Conservation (phyloP, 805 yeast genomes). For the Sugiyamaella valdiviana region DNA sequence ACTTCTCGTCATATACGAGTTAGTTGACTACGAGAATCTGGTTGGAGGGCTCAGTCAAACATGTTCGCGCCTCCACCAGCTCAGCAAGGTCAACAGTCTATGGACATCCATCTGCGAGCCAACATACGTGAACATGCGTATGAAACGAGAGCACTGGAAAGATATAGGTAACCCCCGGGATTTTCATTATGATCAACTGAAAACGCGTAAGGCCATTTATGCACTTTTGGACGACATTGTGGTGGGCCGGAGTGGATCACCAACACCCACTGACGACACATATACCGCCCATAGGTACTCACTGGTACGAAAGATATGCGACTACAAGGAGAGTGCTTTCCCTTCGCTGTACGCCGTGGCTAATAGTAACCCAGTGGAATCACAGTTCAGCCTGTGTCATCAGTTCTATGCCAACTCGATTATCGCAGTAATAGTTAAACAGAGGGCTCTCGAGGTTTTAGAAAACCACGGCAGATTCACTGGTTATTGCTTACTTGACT, state of each 20-base stretch:
- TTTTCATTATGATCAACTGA: background rate
- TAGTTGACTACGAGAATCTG: slow-evolving; percentile 18
- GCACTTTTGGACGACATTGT: background rate
- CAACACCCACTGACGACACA: background rate
- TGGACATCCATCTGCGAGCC: slow-evolving; percentile 17
- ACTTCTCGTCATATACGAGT: slow-evolving; percentile 15
- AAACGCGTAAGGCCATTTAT: background rate
- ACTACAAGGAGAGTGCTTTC: background rate
- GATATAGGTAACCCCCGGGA: background rate
- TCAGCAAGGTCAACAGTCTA: slow-evolving; percentile 19
- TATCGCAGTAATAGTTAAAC: background rate
- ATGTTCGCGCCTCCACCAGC: slow-evolving; percentile 17
- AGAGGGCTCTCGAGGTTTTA: background rate
- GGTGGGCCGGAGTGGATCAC: background rate
- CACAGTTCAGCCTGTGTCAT: background rate
- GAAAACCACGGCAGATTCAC: background rate
- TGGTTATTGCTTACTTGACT: background rate
- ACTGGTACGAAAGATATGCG: background rate
- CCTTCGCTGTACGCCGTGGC: background rate
- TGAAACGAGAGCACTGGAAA: too few relatives aligned
- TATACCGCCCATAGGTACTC: background rate
- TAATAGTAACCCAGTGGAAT: background rate
- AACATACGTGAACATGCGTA: background rate
- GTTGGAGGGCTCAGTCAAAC: slow-evolving; percentile 17
- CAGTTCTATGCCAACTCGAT: background rate